Percentiles rank a stretch among this genome's conserved stretches.
Conservation (phyloP, 306 rosid species). For the Prosopis cineraria region DNA sequence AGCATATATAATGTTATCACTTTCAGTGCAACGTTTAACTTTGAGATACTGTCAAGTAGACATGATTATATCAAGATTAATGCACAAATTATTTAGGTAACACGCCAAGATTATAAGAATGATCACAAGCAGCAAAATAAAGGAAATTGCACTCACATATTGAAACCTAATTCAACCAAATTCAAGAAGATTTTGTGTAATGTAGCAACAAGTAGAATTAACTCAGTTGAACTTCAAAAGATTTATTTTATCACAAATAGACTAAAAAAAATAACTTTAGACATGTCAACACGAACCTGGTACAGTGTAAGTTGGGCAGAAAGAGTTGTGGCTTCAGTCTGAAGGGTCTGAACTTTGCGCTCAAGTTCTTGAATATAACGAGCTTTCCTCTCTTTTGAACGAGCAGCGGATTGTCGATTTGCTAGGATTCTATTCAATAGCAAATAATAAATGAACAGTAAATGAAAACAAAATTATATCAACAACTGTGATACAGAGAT, state of each 20-base stretch:
- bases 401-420: constrained; percentile 98
- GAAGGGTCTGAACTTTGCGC: constrained; percentile 98
- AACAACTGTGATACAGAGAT: background rate
- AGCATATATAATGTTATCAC: background rate
- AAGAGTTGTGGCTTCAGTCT: constrained; percentile 98
- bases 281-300: constrained; percentile 65
- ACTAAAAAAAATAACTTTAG: background rate
- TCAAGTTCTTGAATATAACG: constrained; percentile 96
- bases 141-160: background rate
- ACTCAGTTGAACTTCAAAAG: background rate
- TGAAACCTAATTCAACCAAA: constrained; percentile 6
- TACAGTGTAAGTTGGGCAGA: constrained; percentile 93
- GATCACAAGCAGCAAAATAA: constrained; percentile 18
- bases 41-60: background rate
- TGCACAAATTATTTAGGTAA: constrained; percentile 14
- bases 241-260: constrained; percentile 5
- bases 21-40: constrained; percentile 18
- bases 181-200: constrained; percentile 8
- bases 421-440: constrained; percentile 73
- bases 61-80: background rate
- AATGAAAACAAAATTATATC: background rate
- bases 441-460: constrained; percentile 33
- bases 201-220: background rate
- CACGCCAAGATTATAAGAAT: constrained; percentile 4
- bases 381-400: constrained; percentile 97